Evolutionary conservation across 2,329 filamentous ascomycete species (phyloP).

Genomic region (Penicillium sp.): DNA sequence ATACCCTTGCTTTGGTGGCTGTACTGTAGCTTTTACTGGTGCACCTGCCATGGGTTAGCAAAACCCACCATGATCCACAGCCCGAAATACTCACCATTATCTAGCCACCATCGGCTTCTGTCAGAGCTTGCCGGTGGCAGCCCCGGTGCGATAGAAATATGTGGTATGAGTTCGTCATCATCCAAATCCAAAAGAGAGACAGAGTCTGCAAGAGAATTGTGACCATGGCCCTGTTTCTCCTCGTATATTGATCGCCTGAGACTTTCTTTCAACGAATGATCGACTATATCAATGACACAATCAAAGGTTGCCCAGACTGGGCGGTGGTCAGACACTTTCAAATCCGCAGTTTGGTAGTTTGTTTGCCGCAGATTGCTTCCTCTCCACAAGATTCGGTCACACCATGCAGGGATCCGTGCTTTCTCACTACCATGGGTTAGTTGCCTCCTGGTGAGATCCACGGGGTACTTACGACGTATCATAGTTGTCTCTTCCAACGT

Average conservation of each 20-base stretch:
- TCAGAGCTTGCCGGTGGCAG: conserved; percentile 64
- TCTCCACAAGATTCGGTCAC: conserved; percentile 86
- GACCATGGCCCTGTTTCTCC: conserved; percentile 63
- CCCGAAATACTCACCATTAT: conserved; percentile 50
- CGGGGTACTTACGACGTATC: conserved; percentile 73
- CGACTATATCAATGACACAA: conserved; percentile 75
- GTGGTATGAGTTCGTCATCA: conserved; percentile 78
- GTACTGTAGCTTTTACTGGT: conserved; percentile 71
- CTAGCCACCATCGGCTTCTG: conserved; percentile 65
- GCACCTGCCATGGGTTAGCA: conserved; percentile 51
- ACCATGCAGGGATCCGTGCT: conserved; percentile 93
- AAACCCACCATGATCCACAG: neutral
- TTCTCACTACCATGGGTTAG: conserved; percentile 69
- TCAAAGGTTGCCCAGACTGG: conserved; percentile 90
- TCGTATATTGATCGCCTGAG: conserved; percentile 75
- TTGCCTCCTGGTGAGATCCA: neutral
- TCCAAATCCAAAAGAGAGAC: conserved; percentile 28
- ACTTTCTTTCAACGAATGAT: conserved; percentile 69
- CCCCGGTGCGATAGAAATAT: conserved; percentile 79
- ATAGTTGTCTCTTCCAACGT: conserved; percentile 83
- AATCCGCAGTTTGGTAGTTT: conserved; percentile 76
- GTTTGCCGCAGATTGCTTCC: conserved; percentile 79
- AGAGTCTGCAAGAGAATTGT: conserved; percentile 40
- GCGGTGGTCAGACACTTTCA: conserved; percentile 92
- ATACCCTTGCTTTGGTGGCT: conserved; percentile 62